A percentile compares a stretch with the other conserved stretches of the same genome.
Conservation (phyloP, 2,329 filamentous ascomycete species). For the Geosmithia morbida region DNA sequence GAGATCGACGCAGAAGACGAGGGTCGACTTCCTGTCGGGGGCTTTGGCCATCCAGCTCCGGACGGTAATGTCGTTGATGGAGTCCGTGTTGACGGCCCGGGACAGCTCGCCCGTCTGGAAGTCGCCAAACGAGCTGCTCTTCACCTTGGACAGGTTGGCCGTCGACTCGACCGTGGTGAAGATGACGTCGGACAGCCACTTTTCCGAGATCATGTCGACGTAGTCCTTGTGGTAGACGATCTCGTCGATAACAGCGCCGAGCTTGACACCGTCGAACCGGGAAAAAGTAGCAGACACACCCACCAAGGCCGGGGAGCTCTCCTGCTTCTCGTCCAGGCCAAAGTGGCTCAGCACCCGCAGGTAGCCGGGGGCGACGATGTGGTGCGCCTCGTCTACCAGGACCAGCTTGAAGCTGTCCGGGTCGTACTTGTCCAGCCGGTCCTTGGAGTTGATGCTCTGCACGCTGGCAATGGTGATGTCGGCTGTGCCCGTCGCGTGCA, state of each 20-base stretch:
- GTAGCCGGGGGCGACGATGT: slow-evolving; percentile 80
- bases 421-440: slow-evolving; percentile 71
- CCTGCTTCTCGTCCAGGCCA: slow-evolving; percentile 37
- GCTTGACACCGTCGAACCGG: slow-evolving; percentile 66
- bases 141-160: slow-evolving; percentile 62
- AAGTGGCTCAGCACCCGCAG: slow-evolving; percentile 67
- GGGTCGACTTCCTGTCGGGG: slow-evolving; percentile 58
- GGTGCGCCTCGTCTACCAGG: slow-evolving; percentile 91
- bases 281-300: slow-evolving; percentile 77
- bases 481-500: slow-evolving; percentile 61
- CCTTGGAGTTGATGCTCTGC: slow-evolving; percentile 64
- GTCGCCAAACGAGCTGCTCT: slow-evolving; percentile 50
- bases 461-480: slow-evolving; percentile 93
- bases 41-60: slow-evolving; percentile 76
- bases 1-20: slow-evolving; percentile 90
- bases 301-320: slow-evolving; percentile 49
- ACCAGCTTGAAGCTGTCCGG: slow-evolving; percentile 72
- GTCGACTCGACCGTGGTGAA: slow-evolving; percentile 86
- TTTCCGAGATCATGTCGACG: slow-evolving; percentile 60
- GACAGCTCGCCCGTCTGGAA: slow-evolving; percentile 71
- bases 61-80: slow-evolving; percentile 73
- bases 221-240: slow-evolving; percentile 86
- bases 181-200: slow-evolving; percentile 82
- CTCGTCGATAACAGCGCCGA: slow-evolving; percentile 80
- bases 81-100: slow-evolving; percentile 63